A percentile compares a stretch with the other conserved stretches of the same genome.
These are phyloP conservation scores for Chlamydomonas sp. DNA, from an alignment of 139 green algal species.

Conservation along the genomic window DNA sequence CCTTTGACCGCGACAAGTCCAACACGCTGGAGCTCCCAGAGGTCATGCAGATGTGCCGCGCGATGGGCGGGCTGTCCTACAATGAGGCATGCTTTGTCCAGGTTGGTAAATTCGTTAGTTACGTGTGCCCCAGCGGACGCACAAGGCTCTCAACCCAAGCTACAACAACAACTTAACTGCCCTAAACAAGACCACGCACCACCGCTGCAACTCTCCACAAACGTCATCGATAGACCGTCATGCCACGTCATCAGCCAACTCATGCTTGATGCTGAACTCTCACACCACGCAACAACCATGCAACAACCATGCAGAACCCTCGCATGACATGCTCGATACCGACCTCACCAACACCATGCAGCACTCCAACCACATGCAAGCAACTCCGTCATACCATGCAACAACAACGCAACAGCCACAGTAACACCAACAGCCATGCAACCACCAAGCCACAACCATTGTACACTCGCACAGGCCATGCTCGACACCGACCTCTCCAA, in stretches of 20 bases:
- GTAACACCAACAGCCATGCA: no score
- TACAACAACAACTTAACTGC: background rate
- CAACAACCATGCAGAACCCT: background rate
- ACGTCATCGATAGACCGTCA: background rate
- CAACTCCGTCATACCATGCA: no score
- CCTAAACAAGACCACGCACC: background rate
- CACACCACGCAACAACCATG: background rate
- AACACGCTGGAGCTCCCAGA: conserved; percentile 18
- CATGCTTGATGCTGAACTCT: background rate
- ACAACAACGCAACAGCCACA: no score
- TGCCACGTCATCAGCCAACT: background rate
- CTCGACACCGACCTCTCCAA: conserved; percentile 31
- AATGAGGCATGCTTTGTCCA: conserved; percentile 32
- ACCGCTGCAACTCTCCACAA: background rate
- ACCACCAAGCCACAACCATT: conserved; percentile 7
- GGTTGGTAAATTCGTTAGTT: conserved; percentile 10
- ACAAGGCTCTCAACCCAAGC: background rate
- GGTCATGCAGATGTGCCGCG: conserved; percentile 25
- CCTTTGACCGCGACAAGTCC: conserved; percentile 14
- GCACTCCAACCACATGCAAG: no score
- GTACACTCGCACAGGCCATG: conserved; percentile 22
- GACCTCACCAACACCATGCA: conserved; percentile 22
- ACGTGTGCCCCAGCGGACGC: background rate
- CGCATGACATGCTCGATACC: conserved; percentile 29
- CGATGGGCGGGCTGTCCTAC: conserved; percentile 22